Evolutionary conservation across 768 basidiomycete genomes (phyloP), one percentile per base, ranked within the genome.

Genomic region (Kwoniella dendrophila): DNA sequence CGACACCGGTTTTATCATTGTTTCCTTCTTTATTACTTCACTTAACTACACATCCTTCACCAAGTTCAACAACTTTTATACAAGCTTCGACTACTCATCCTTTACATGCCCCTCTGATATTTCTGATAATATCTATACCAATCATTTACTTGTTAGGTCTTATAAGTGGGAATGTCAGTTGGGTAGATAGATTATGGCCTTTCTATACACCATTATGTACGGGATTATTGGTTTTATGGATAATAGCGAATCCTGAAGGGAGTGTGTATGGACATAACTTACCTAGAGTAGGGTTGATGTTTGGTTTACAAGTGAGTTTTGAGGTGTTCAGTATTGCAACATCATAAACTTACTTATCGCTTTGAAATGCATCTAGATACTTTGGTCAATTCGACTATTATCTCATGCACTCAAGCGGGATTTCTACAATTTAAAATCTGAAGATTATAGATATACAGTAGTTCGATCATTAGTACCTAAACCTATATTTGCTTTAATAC

Each of bases 401-500:
- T 90, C 90, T 71, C 92, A 97, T 74, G 88, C 92, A 0, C 87
- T 86, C 78, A 83, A 92, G 34, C 84, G 95, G 52, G 95, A 90
- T 6, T 83, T 84, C 27, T 90, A 90, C 26, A 92, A 95, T 38
- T 55, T 69, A 41, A 62, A 36, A 48, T 59, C 52, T 18, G 70
- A 74, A 78, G 93, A 96, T 77, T 97, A 97, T 72, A 88, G 95
- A 27, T 97, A 94, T 90, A 85, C 82, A 1, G 81, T 92, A 36
- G 82, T 96, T 14, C 86, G 93, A 41, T 76, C 80, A 40, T 82
- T 86, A 49, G 72, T 88, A 3, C 84, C 86, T 14, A 53, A 75
- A 1, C 82, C 82, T 78, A 65, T 85, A 8, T 88, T 88, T 81
- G 84, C 86, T 64, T 62, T 88, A n/a, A 55, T 84, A 30, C 87